Evolutionary conservation across 1,139 yeast species (phyloP).

Genomic region (Yamadazyma atmosphaerica): DNA sequence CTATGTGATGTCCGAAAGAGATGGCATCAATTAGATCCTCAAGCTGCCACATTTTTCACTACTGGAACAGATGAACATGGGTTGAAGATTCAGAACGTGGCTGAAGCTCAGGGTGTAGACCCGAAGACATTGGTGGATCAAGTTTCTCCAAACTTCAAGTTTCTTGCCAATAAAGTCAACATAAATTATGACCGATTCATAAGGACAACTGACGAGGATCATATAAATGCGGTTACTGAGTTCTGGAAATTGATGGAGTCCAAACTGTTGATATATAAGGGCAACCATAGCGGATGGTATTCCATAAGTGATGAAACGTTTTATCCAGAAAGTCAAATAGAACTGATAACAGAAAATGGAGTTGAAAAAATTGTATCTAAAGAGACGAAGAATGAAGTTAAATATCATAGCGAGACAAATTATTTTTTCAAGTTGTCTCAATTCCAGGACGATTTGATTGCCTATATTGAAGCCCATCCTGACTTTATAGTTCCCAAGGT

Average conservation of each 20-base stretch:
- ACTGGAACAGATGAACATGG: constrained; percentile 99
- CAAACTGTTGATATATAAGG: constrained; percentile 74
- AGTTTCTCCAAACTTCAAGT: constrained; percentile 62
- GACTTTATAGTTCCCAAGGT: constrained; percentile 64
- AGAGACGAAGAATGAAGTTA: constrained; percentile 78
- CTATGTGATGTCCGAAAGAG: constrained; percentile 76
- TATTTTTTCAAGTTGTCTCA: constrained; percentile 77
- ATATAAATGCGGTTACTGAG: constrained; percentile 57
- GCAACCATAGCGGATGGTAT: constrained; percentile 92
- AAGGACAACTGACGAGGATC: constrained; percentile 87
- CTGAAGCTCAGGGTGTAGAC: constrained; percentile 45
- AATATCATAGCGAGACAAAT: constrained; percentile 75
- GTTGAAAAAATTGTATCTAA: constrained; percentile 56
- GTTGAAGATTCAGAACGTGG: constrained; percentile 76
- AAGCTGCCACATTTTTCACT: constrained; percentile 50
- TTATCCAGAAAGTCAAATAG: constrained; percentile 79
- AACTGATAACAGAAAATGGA: constrained; percentile 33
- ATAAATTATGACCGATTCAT: constrained; percentile 76
- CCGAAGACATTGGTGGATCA: constrained; percentile 76
- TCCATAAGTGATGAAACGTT: constrained; percentile 93
- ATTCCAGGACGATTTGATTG: constrained; percentile 56
- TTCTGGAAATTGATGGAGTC: constrained; percentile 67
- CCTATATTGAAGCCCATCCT: constrained; percentile 47
- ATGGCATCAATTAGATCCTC: constrained; percentile 58
- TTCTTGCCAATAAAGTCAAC: constrained; percentile 55